Evolutionary conservation across 305 asterid species (phyloP).

Genomic region (Solanum aculeatissimum): DNA sequence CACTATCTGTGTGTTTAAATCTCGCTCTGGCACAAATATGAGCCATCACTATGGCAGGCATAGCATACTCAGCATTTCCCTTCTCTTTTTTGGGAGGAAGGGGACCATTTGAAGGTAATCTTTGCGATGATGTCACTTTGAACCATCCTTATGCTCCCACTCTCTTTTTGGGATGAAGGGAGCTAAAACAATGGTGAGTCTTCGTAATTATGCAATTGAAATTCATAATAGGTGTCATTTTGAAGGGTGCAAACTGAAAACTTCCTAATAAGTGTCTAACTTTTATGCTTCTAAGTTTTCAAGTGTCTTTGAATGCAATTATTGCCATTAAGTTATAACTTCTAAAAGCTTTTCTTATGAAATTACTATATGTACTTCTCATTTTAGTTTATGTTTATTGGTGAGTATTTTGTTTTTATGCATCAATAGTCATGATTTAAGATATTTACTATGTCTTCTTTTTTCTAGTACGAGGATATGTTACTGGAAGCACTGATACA

Average conservation of each 20-base stretch:
- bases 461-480: slow-evolving; percentile 70
- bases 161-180: not conserved
- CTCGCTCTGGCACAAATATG: not conserved
- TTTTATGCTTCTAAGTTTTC: not conserved
- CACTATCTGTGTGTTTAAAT: not conserved
- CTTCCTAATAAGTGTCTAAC: not conserved
- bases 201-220: not conserved
- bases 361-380: not conserved
- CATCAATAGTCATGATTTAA: not conserved
- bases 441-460: slow-evolving; percentile 1
- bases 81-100: not conserved
- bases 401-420: not conserved
- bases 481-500: slow-evolving; percentile 95
- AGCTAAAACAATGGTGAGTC: not conserved
- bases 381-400: not conserved
- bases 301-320: not conserved
- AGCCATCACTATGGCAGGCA: not conserved
- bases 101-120: not conserved
- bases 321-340: not conserved
- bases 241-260: not conserved
- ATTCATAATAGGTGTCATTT: not conserved
- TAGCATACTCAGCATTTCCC: not conserved
- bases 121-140: not conserved
- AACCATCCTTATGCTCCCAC: not conserved
- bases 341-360: not conserved